Base-by-base conservation (phyloP, 768 basidiomycete genomes). In the Solioccasus polychromus region DNA sequence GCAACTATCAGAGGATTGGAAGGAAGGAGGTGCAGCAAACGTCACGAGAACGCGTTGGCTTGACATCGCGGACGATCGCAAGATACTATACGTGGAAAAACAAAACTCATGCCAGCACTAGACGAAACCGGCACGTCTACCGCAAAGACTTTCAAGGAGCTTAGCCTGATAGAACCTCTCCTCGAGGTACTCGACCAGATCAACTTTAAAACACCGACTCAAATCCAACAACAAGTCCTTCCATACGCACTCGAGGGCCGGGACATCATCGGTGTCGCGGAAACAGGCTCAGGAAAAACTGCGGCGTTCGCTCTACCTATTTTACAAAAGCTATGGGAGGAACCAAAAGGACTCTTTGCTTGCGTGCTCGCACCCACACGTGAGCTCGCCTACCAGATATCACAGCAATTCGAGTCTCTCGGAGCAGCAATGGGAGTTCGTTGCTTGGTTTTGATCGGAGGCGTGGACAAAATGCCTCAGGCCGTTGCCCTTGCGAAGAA, bases 221-320 rank as follows among this genome's bases (percentile, higher is more conserved):
- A 88, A 44, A 99, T 99, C 56, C 96, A 99, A 67, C 70, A 72
- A 3, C 82, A 92, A 59, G 77, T 77, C 28, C 77, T 99, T 38
- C 96, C 96, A 0, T 80, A 82, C 70, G 95, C 94, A 17, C 70
- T 99, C 6, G 75, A 88, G 63, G 94, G 93, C 0, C 82, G 86
- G 59, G 96, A 99, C 70, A 90, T 99, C 54, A 98, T 99, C 47
- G 96, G 96, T 17, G 87, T 99, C n/a, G 96, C 96, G 25, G 85
- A 91, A 54, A 99, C 96, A 9, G 96, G 96, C 24, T 92, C 90
- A 11, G 96, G 95, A 55, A 98, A 99, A 73, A 98, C 96, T 0
- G 95, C 93, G 14, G 94, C 96, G 18, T 98, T 98, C 68, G 92
- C 91, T 20, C 71, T 98, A 5, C 96, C 96, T 2, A 95, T 99